These are phyloP conservation scores for Fusarium sp. DNA, from an alignment of 2,329 filamentous ascomycete genomes.

Conservation along the genomic window DNA sequence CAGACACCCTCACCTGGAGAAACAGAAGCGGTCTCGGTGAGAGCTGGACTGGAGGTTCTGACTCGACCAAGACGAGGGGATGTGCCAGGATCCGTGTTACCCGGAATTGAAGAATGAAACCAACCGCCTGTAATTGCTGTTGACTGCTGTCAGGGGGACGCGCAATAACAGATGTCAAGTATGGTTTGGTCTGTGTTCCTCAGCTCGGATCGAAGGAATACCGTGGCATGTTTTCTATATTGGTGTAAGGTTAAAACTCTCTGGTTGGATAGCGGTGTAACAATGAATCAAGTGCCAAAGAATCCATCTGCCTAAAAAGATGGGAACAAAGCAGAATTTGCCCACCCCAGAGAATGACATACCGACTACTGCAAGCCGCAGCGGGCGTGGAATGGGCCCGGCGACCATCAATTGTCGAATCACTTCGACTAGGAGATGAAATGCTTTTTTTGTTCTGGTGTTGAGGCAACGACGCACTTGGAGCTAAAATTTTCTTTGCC, in stretches of 20 bases:
- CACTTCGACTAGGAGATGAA: neutral
- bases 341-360: constrained; percentile 9
- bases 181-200: neutral
- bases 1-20: constrained; percentile 4
- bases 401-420: constrained; percentile 7
- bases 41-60: constrained; percentile 5
- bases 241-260: constrained; percentile 7
- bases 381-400: constrained; percentile 12
- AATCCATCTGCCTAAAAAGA: constrained; percentile 43
- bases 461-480: constrained; percentile 22
- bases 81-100: constrained; percentile 24
- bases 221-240: constrained; percentile 16
- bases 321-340: constrained; percentile 19
- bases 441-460: constrained; percentile 11
- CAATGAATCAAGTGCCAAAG: constrained; percentile 12
- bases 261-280: constrained; percentile 15
- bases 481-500: constrained; percentile 20
- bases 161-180: constrained; percentile 31
- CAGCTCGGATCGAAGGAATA: neutral
- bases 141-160: constrained; percentile 11
- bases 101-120: constrained; percentile 14
- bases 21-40: constrained; percentile 38
- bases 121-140: neutral
- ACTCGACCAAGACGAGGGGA: constrained; percentile 23
- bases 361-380: constrained; percentile 39